Conservation (phyloP, 75 land plant genomes). For the Cryptomeria japonica region DNA sequence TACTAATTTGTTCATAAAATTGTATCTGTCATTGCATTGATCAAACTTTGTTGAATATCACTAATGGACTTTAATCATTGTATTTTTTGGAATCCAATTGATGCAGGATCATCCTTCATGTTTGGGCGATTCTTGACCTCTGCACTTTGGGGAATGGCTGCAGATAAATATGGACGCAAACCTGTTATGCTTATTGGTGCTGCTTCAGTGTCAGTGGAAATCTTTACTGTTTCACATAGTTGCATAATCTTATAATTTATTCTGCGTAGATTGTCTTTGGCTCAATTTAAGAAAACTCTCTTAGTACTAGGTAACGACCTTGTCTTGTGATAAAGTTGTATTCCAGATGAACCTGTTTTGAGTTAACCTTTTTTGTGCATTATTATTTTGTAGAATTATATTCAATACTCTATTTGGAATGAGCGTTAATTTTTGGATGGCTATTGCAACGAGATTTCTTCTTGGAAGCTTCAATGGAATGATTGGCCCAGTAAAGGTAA, state of each 20-base stretch:
- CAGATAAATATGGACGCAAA: constrained; percentile 72
- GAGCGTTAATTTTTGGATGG: constrained; percentile 86
- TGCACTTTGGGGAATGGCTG: constrained; percentile 56
- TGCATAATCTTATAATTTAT: neutral
- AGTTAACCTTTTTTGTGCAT: neutral
- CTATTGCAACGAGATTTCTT: constrained; percentile 62
- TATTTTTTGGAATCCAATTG: neutral
- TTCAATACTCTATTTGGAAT: constrained; percentile 85
- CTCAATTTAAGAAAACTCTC: neutral
- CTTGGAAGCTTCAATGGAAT: constrained; percentile 79
- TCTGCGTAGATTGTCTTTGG: neutral
- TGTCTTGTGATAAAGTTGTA: neutral
- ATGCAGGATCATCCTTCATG: constrained; percentile 72
- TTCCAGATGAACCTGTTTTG: neutral
- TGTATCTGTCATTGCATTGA: neutral
- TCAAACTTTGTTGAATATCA: constrained; percentile 3
- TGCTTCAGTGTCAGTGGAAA: constrained; percentile 41
- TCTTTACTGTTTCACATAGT: neutral
- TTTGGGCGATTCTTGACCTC: constrained; percentile 62
- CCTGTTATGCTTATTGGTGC: constrained; percentile 57
- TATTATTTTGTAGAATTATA: constrained; percentile 48
- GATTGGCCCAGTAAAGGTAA: constrained; percentile 78
- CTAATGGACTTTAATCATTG: neutral
- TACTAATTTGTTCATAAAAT: neutral
- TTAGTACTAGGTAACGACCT: neutral